Conservation (phyloP, 805 yeast genomes). For the Suhomyces sp. region DNA sequence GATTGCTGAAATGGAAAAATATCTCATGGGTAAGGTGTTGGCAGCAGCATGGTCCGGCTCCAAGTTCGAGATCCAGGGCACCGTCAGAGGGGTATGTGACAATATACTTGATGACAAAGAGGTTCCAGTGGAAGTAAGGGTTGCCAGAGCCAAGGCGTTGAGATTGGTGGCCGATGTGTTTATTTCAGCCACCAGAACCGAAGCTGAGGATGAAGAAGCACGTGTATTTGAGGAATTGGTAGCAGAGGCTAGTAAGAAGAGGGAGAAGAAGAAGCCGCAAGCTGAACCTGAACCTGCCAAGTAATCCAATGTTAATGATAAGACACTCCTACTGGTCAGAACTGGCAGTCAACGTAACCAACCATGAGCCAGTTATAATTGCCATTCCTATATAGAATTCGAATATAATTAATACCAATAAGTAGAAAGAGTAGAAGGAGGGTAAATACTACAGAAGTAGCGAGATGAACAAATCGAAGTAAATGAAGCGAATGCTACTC, state of each 20-base stretch:
- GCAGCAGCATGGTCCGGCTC: slow-evolving; percentile 87
- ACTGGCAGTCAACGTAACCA: too few relatives aligned
- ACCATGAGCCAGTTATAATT: neutral
- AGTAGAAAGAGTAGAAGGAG: too few relatives aligned
- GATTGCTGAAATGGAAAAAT: slow-evolving; percentile 67
- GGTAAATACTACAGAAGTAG: too few relatives aligned
- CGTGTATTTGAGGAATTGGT: slow-evolving; percentile 73
- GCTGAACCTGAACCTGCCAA: neutral
- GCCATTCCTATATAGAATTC: neutral
- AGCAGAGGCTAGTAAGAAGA: slow-evolving; percentile 43
- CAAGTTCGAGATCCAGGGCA: slow-evolving; percentile 71
- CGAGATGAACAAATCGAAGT: too few relatives aligned
- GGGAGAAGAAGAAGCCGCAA: slow-evolving; percentile 24
- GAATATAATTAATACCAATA: neutral
- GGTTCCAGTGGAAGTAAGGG: slow-evolving; percentile 43
- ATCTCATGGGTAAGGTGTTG: slow-evolving; percentile 72
- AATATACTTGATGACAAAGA: slow-evolving; percentile 56
- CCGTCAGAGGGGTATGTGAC: slow-evolving; percentile 70
- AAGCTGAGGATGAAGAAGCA: slow-evolving; percentile 72
- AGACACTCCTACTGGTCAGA: neutral
- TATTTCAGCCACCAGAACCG: slow-evolving; percentile 54
- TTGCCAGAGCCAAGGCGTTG: slow-evolving; percentile 63
- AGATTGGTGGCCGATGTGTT: slow-evolving; percentile 63
- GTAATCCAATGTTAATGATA: neutral
- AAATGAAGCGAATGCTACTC: too few relatives aligned